These are phyloP conservation scores for Nemania serpens DNA, from an alignment of 2,329 filamentous ascomycete genomes.

Conservation along the genomic window DNA sequence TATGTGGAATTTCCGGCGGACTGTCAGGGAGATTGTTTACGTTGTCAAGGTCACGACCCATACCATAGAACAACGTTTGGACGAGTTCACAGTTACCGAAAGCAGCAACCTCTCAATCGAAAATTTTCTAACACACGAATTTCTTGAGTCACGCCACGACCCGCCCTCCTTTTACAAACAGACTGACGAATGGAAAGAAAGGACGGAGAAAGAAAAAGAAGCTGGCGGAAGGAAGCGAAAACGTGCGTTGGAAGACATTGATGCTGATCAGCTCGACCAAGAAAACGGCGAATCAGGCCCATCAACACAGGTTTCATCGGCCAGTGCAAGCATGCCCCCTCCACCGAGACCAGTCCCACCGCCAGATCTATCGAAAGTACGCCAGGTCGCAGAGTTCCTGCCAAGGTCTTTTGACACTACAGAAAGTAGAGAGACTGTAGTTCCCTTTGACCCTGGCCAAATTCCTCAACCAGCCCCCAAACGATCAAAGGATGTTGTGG, in stretches of 20 bases:
- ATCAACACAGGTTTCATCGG: conserved; percentile 31
- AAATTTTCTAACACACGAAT: conserved; percentile 75
- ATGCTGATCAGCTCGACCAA: conserved; percentile 41
- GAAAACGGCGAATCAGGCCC: conserved; percentile 16
- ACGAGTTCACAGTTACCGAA: conserved; percentile 88
- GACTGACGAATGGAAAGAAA: conserved; percentile 62
- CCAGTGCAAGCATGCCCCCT: conserved; percentile 38
- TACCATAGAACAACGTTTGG: conserved; percentile 87
- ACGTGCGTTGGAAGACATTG: conserved; percentile 44
- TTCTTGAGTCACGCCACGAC: conserved; percentile 73
- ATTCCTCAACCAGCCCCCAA: conserved; percentile 35
- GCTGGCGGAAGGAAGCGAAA: conserved; percentile 50
- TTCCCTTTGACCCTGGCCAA: conserved; percentile 39
- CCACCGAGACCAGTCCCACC: conserved; percentile 40
- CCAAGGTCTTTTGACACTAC: conserved; percentile 37
- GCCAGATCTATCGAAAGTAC: conserved; percentile 38
- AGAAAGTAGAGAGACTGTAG: conserved; percentile 36
- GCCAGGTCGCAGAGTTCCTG: conserved; percentile 39
- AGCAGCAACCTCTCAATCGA: conserved; percentile 85
- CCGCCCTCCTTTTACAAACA: conserved; percentile 82
- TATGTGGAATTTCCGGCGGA: conserved; percentile 97
- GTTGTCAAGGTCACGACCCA: conserved; percentile 95
- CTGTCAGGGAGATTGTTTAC: conserved; percentile 93
- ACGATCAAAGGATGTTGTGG: conserved; percentile 34
- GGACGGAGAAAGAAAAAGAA: conserved; percentile 52